phyloP scores from a whole-genome alignment of 2,329 filamentous ascomycete genomes.

The Canariomyces notabilis region DNA sequence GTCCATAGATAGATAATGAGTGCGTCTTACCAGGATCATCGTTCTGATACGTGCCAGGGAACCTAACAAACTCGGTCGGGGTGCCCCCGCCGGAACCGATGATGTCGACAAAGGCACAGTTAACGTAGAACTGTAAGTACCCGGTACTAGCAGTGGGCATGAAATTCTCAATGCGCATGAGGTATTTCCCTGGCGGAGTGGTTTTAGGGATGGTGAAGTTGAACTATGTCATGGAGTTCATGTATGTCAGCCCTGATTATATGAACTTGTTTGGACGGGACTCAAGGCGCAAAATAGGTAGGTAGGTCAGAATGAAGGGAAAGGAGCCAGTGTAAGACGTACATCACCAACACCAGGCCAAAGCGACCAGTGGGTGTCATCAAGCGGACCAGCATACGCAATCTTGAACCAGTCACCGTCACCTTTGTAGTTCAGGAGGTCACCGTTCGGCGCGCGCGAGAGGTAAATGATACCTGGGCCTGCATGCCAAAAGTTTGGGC shows the following conservation, averaged over 20 bases:
- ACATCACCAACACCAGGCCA: slow-evolving; percentile 14
- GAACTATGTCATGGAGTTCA: slow-evolving; percentile 7
- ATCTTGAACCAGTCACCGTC: slow-evolving; percentile 22
- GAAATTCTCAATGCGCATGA: slow-evolving; percentile 19
- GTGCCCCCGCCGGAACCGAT: slow-evolving; percentile 14
- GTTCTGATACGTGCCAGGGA: slow-evolving; percentile 13
- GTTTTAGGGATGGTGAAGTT: slow-evolving; percentile 18
- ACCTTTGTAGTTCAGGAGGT: slow-evolving; percentile 9
- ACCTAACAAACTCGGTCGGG: slow-evolving; percentile 12
- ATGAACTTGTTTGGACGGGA: not conserved
- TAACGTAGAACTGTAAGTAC: slow-evolving; percentile 18
- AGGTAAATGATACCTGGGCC: slow-evolving; percentile 16
- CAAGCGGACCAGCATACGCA: slow-evolving; percentile 11
- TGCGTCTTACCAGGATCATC: slow-evolving; percentile 11
- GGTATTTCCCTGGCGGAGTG: slow-evolving; percentile 16
- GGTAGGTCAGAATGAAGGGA: no score
- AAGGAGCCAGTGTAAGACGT: no score
- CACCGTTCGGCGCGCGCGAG: slow-evolving; percentile 11
- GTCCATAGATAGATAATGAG: no score
- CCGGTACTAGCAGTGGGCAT: slow-evolving; percentile 2
- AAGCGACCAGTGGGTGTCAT: slow-evolving; percentile 9
- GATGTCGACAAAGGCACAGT: slow-evolving; percentile 19
- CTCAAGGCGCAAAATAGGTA: not conserved
- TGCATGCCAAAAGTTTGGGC: slow-evolving; percentile 16
- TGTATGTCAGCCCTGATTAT: not conserved